Percentiles rank a stretch among this genome's conserved stretches.
Conservation (phyloP, 73 alveolate species). For the Tetrahymena thermophila region DNA sequence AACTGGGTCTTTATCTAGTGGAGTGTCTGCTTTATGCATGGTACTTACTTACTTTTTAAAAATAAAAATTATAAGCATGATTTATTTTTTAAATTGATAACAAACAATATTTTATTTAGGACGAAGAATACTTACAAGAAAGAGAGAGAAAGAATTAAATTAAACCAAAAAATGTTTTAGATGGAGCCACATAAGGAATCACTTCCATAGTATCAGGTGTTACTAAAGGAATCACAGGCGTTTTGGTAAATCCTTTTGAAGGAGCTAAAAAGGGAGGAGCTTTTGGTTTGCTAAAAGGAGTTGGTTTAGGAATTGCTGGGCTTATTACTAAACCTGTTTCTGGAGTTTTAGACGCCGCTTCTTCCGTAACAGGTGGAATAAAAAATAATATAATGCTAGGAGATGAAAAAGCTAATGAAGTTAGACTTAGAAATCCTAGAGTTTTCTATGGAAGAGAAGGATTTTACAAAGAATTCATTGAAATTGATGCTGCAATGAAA, state of each 20-base stretch:
- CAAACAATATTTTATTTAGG: neutral
- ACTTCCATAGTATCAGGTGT: constrained; percentile 8
- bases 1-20: constrained; percentile 22
- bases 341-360: constrained; percentile 29
- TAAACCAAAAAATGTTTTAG: constrained; percentile 3
- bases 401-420: constrained; percentile 30
- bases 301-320: constrained; percentile 25
- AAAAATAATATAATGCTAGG: neutral
- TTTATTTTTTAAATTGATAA: neutral
- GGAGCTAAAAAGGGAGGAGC: constrained; percentile 34
- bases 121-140: constrained; percentile 19
- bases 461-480: neutral
- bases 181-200: constrained; percentile 6
- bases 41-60: neutral
- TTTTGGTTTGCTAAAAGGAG: constrained; percentile 16
- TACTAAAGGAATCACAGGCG: constrained; percentile 20
- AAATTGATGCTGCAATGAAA: constrained; percentile 17
- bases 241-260: constrained; percentile 15
- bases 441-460: constrained; percentile 36
- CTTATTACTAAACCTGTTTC: constrained; percentile 28
- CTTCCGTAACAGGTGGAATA: constrained; percentile 23
- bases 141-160: constrained; percentile 17
- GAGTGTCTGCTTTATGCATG: constrained; percentile 8
- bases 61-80: neutral
- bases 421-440: constrained; percentile 21